Conservation (phyloP, 2,329 filamentous ascomycete species). For the Aspergillus novofumigatus region DNA sequence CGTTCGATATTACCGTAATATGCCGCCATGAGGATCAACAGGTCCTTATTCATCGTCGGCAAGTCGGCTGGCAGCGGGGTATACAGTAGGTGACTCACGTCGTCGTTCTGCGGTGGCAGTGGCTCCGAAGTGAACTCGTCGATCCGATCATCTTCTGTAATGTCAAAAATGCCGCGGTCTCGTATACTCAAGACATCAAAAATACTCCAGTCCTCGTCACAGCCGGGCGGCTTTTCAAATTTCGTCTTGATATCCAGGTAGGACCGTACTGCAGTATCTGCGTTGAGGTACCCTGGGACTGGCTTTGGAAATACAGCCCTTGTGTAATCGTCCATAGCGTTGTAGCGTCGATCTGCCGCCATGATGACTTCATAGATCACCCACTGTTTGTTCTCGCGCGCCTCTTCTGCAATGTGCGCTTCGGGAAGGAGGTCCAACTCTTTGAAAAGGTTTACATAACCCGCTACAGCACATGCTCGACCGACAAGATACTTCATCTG, state of each 20-base stretch:
- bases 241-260: conserved; percentile 1
- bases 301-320: conserved; percentile 7
- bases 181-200: background rate
- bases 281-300: conserved; percentile 11
- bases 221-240: background rate
- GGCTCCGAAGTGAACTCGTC: conserved; percentile 11
- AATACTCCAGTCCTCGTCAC: background rate
- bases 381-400: conserved; percentile 5
- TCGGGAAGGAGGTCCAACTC: conserved; percentile 17
- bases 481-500: conserved; percentile 23
- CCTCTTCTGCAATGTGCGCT: conserved; percentile 18
- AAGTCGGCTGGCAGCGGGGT: conserved; percentile 34
- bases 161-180: conserved; percentile 20
- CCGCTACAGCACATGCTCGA: conserved; percentile 17
- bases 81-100: conserved; percentile 16
- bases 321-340: conserved; percentile 15
- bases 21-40: conserved; percentile 37
- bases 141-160: conserved; percentile 28
- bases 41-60: conserved; percentile 35
- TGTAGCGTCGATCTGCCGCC: conserved; percentile 3
- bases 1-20: conserved; percentile 40
- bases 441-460: conserved; percentile 15
- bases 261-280: conserved; percentile 13
- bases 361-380: conserved; percentile 15
- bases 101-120: conserved; percentile 4